Conservation (phyloP, 2,329 filamentous ascomycete species). For the Ophiobolus disseminans region DNA sequence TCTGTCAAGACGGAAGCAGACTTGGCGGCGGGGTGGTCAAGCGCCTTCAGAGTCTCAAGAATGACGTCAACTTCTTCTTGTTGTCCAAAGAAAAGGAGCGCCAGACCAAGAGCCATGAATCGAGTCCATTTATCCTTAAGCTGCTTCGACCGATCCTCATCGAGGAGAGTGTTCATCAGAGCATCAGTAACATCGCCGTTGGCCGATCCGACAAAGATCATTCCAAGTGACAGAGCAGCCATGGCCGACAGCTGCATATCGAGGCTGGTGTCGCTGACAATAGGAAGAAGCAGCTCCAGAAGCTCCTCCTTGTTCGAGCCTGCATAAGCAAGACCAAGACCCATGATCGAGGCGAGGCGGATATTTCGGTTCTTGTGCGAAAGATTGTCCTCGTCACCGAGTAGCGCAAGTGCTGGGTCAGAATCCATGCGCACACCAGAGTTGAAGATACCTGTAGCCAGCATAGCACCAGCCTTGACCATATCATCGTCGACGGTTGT, state of each 20-base stretch:
- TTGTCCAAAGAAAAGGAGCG: slow-evolving; percentile 91
- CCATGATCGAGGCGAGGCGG: slow-evolving; percentile 89
- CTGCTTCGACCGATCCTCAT: slow-evolving; percentile 88
- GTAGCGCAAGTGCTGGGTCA: slow-evolving; percentile 86
- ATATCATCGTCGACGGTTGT: slow-evolving; percentile 83
- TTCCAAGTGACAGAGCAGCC: slow-evolving; percentile 87
- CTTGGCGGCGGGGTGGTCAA: slow-evolving; percentile 96
- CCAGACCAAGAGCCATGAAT: slow-evolving; percentile 92
- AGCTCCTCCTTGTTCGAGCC: slow-evolving; percentile 91
- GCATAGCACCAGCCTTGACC: slow-evolving; percentile 88
- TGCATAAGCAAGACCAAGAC: slow-evolving; percentile 90
- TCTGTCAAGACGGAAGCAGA: slow-evolving; percentile 94
- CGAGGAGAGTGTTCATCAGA: slow-evolving; percentile 89
- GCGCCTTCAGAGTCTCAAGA: slow-evolving; percentile 92
- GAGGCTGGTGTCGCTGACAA: slow-evolving; percentile 81
- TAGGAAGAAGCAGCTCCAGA: slow-evolving; percentile 82
- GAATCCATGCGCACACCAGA: slow-evolving; percentile 88
- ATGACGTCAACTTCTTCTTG: slow-evolving; percentile 99
- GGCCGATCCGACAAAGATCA: slow-evolving; percentile 92
- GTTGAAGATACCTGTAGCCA: slow-evolving; percentile 95
- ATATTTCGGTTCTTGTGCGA: slow-evolving; percentile 79
- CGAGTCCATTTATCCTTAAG: slow-evolving; percentile 98
- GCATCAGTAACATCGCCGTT: slow-evolving; percentile 90
- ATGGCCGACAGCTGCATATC: slow-evolving; percentile 97
- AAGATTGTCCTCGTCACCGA: slow-evolving; percentile 81